Base-by-base conservation (phyloP, 2,329 filamentous ascomycete species). In the Sclerotinia minor region DNA sequence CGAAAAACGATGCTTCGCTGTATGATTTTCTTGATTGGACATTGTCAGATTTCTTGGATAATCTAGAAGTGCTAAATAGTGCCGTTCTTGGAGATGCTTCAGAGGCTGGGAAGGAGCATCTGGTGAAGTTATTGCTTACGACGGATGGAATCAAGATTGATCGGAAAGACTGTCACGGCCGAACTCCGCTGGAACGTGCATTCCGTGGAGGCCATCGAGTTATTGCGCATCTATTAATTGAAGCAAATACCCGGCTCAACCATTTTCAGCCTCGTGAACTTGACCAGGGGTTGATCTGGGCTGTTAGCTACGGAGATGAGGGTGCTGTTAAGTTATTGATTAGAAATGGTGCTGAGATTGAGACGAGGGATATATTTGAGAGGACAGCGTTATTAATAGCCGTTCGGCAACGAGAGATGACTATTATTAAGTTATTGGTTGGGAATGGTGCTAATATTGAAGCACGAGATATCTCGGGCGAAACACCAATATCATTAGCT, bases 81-180 rank as follows among this genome's bases (percentile, higher is more conserved):
- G 24, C 1, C 21, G 44, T 19, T 3, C 24, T 41, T 19, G 35
- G 35, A 57, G 17, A 15, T 8, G 47, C 47, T 17, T 11, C 44
- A n/a, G 0, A 61, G 26, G 44, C 17, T 21, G 67, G 54, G 15
- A 35, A 64, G 21, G 52, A 52, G 29, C 6, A n/a, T 2, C 24
- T 65, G 0, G 4, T 68, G 9, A 47, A 61, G 19, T 9, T 60
- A 5, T 26, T 68, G 9, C 54, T 66, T 32, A 65, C 66, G 53
- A 69, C 49, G 64, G 71, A 61, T 9, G 9, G 9, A 13, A 45
- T 41, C 19, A 54, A 70, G 3, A 26, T 72, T 6, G 59, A 71
- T 6, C 61, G n/a, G n/a, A n/a, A 64, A 49, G 71, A 70, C 54
- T 24, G 67, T 9, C 0, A 58, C 11, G 44, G 55, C 21, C 58